Percentiles rank a stretch among this genome's conserved stretches.
These are phyloP conservation scores for Leccinum ochraceum DNA, from an alignment of 768 basidiomycete genomes.

Conservation along the genomic window DNA sequence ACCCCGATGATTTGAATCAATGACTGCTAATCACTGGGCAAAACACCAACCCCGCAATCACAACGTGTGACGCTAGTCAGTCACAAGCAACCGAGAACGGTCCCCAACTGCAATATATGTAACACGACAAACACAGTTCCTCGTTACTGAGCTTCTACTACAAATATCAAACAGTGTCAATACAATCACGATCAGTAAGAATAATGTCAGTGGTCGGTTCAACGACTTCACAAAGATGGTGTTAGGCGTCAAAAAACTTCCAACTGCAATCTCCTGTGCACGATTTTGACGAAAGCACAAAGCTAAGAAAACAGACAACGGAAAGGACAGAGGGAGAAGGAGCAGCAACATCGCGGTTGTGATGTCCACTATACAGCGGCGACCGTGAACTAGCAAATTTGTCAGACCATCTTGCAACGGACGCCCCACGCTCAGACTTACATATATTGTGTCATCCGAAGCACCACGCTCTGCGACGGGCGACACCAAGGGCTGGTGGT, in stretches of 20 bases:
- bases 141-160: too few relatives aligned
- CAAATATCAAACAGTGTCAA: too few relatives aligned
- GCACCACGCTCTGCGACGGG: slow-evolving; percentile 41
- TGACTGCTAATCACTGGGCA: too few relatives aligned
- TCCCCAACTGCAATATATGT: neutral
- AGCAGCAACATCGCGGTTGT: neutral
- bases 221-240: slow-evolving; percentile 1
- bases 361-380: neutral
- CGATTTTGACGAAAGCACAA: too few relatives aligned
- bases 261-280: too few relatives aligned
- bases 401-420: slow-evolving; percentile 6
- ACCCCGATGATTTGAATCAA: too few relatives aligned
- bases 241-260: too few relatives aligned
- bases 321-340: neutral
- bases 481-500: slow-evolving; percentile 43
- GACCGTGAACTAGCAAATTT: slow-evolving; percentile 28
- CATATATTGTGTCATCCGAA: slow-evolving; percentile 44
- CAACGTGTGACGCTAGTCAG: neutral
- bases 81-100: neutral
- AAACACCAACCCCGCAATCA: slow-evolving; percentile 2
- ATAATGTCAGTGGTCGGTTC: neutral
- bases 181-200: too few relatives aligned
- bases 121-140: neutral
- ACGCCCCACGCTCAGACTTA: slow-evolving; percentile 19
- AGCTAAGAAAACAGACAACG: neutral